Base-by-base conservation (phyloP, 108 stramenopile species). In the Fistulifera solaris region DNA sequence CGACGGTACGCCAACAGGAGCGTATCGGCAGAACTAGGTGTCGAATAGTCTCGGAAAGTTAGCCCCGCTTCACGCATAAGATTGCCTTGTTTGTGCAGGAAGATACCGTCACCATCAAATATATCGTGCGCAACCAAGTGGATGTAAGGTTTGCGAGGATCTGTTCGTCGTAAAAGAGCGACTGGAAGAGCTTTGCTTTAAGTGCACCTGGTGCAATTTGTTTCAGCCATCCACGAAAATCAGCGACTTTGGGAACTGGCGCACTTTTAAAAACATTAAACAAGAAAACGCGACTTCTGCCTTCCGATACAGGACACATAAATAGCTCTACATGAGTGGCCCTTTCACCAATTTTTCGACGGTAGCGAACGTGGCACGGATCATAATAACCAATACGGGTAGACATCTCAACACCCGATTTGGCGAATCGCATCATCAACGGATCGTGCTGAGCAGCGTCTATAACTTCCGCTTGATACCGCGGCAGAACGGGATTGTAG, bases 41-140 rank as follows among this genome's bases (percentile, higher is more conserved):
- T 62, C 21, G 54, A 56, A 40, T 62, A 62, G 35, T 62, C 61
- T 40, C 54, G 16, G 17, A 56, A 62, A 0, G 54, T 62, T 54
- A 42, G 26, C 12, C 23, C 54, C 42, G 24, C 27, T 18, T 56
- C 16, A 21, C 31, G 19, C 61, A 62, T 62, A 11, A 54, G 48
- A 23, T 56, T 44, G 0, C 61, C 61, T 45, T 62, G 61, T 13
- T 62, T 56, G 40, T 62, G 31, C 61, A 62, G 11, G 41, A 62
- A 62, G 40, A 62, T 62, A 8, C 61, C 61, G 23, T 62, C 61
- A 12, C 61, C 61, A 44, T 62, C 61, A 55, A 62, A 62, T 19
- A 62, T 62, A 6, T 14, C 38, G 23, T 62, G 61, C 2, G 41
- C 12, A 13, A 56, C 12, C 25, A 25, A 24, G 16, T 62, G 61